phyloP scores from a whole-genome alignment of 768 basidiomycete species.

The Tulasnella sp. region DNA sequence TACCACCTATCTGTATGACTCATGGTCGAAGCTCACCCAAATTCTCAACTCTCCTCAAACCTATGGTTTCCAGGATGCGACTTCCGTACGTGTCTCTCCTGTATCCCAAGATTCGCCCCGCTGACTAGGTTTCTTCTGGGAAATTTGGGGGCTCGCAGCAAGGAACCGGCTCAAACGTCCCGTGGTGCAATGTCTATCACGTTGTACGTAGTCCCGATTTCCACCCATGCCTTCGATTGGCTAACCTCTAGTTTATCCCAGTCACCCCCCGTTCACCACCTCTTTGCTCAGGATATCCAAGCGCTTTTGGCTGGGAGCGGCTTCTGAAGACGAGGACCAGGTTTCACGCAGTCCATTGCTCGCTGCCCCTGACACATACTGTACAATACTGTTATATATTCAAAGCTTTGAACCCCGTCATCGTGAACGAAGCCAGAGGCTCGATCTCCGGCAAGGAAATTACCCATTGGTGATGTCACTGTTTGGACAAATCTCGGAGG shows the following conservation, averaged over 20 bases:
- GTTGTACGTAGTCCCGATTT: background rate
- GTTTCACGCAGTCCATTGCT: too few relatives aligned
- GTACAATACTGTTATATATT: background rate
- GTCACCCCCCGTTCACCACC: background rate
- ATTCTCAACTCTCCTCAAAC: slow-evolving; percentile 42
- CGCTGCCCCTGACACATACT: too few relatives aligned
- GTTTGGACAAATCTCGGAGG: background rate
- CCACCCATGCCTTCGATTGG: background rate
- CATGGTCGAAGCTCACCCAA: slow-evolving; percentile 42
- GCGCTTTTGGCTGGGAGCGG: background rate
- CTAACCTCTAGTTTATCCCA: background rate
- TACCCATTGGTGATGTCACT: background rate
- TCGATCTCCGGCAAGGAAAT: too few relatives aligned
- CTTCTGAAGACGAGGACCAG: background rate
- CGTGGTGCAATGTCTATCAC: slow-evolving; percentile 14
- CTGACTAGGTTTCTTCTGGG: background rate
- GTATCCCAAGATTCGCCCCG: too few relatives aligned
- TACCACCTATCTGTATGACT: slow-evolving; percentile 45
- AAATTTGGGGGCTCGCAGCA: background rate
- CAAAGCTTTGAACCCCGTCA: too few relatives aligned
- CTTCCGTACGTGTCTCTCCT: slow-evolving; percentile 25
- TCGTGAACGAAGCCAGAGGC: too few relatives aligned
- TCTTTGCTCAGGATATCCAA: background rate
- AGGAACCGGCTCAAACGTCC: slow-evolving; percentile 5
- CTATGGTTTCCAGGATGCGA: slow-evolving; percentile 52